A percentile compares a stretch with the other conserved stretches of the same genome.
phyloP scores from a whole-genome alignment of 305 asterid species.

The Euphrasia arctica region DNA sequence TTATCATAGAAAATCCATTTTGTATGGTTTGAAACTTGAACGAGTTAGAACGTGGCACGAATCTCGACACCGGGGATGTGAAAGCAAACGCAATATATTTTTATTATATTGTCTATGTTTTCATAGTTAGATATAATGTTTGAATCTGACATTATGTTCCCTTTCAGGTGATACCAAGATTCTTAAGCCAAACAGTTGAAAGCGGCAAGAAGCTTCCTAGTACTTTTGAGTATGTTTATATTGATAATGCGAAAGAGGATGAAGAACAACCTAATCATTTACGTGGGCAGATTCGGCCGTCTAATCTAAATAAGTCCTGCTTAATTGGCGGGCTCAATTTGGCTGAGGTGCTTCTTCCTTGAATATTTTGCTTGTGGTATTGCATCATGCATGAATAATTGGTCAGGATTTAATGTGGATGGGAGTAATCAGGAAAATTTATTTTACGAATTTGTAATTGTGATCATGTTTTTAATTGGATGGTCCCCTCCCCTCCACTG shows the following conservation, averaged over 20 bases:
- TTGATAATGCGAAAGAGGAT: constrained; percentile 34
- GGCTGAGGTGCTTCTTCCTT: constrained; percentile 55
- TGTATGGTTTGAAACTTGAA: background rate
- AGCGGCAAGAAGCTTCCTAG: constrained; percentile 37
- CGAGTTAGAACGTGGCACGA: background rate
- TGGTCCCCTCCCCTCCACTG: no score
- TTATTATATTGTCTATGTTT: no score
- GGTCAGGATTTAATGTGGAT: background rate
- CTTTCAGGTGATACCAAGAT: constrained; percentile 77
- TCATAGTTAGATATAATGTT: background rate
- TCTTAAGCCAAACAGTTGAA: constrained; percentile 40
- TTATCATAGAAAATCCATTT: no score
- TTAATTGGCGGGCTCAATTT: constrained; percentile 57
- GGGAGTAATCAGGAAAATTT: background rate
- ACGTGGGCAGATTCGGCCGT: constrained; percentile 53
- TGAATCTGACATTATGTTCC: constrained; percentile 1
- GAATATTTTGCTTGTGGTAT: constrained; percentile 12
- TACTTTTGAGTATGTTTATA: constrained; percentile 57
- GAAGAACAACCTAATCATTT: constrained; percentile 24
- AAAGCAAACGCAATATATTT: background rate
- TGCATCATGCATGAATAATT: background rate
- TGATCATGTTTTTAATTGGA: no score
- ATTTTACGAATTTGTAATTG: no score
- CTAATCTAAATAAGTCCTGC: constrained; percentile 66
- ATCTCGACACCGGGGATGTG: background rate